phyloP scores from a whole-genome alignment of 2,329 filamentous ascomycete genomes.

The Cryphonectria radicalis region DNA sequence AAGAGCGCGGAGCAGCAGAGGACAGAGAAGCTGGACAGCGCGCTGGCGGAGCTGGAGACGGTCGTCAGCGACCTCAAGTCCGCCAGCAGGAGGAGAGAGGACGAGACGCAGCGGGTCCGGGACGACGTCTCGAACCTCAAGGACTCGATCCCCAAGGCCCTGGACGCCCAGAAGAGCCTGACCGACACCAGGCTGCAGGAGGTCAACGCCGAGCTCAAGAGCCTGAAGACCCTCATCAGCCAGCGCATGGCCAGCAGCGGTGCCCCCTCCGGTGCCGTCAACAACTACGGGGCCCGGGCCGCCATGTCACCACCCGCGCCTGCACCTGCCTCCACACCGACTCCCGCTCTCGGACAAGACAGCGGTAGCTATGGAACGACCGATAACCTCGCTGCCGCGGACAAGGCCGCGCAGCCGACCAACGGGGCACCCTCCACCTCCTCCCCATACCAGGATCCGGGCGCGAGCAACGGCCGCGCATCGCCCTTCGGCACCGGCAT shows the following conservation, averaged over 20 bases:
- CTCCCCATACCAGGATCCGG: slow-evolving; percentile 37
- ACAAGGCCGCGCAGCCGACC: slow-evolving; percentile 40
- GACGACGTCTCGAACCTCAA: slow-evolving; percentile 85
- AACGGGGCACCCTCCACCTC: slow-evolving; percentile 33
- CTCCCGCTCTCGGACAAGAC: slow-evolving; percentile 33
- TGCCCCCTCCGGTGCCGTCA: slow-evolving; percentile 35
- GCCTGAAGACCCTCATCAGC: slow-evolving; percentile 83
- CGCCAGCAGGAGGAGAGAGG: slow-evolving; percentile 79
- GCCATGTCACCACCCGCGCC: slow-evolving; percentile 32
- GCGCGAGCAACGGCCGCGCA: slow-evolving; percentile 42
- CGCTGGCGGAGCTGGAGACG: slow-evolving; percentile 81
- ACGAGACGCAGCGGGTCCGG: slow-evolving; percentile 83
- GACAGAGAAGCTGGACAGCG: slow-evolving; percentile 80
- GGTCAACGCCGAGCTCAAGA: slow-evolving; percentile 84
- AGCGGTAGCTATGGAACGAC: slow-evolving; percentile 35
- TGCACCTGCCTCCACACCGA: slow-evolving; percentile 34
- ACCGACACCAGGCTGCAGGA: slow-evolving; percentile 83
- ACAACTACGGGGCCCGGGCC: slow-evolving; percentile 38
- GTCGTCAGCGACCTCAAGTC: slow-evolving; percentile 83
- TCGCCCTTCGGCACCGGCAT: slow-evolving; percentile 56
- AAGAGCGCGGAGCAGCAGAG: slow-evolving; percentile 86
- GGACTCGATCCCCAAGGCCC: slow-evolving; percentile 83
- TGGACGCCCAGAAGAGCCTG: slow-evolving; percentile 84
- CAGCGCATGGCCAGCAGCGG: slow-evolving; percentile 56
- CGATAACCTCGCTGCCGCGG: slow-evolving; percentile 34